Evolutionary conservation across 331 rosid species (phyloP).

Genomic region (Cydonia oblonga): DNA sequence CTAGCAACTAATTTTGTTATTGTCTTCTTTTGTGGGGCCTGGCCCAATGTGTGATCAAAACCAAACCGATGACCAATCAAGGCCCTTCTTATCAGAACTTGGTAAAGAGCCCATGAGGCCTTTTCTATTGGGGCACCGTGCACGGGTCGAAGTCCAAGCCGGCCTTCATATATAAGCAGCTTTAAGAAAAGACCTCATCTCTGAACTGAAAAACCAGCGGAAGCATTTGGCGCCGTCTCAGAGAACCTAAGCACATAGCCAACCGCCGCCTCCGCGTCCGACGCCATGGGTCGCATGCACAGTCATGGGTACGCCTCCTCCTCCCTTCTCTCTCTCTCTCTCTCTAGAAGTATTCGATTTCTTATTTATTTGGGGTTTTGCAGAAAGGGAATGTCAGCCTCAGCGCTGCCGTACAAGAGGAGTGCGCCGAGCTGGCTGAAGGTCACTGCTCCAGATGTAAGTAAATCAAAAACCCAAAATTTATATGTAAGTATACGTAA

Average conservation of each 20-base stretch:
- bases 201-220: neutral
- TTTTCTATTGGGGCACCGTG: neutral
- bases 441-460: constrained; percentile 22
- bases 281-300: constrained; percentile 30
- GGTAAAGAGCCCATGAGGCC: neutral
- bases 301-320: constrained; percentile 14
- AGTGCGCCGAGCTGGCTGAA: constrained; percentile 23
- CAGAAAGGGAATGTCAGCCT: constrained; percentile 25
- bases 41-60: neutral
- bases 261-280: neutral
- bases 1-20: neutral
- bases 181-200: neutral
- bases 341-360: neutral
- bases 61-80: neutral
- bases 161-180: neutral
- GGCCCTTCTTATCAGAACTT: too few species aligned
- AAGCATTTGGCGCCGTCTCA: neutral
- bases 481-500: neutral
- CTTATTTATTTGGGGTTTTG: neutral
- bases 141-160: neutral
- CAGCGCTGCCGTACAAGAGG: constrained; percentile 24
- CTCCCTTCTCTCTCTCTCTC: neutral
- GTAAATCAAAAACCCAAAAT: neutral
- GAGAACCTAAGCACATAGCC: neutral
- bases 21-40: neutral